Evolutionary conservation across 1,284 basidiomycete genomes (phyloP).

Genomic region (Boletus smithii): DNA sequence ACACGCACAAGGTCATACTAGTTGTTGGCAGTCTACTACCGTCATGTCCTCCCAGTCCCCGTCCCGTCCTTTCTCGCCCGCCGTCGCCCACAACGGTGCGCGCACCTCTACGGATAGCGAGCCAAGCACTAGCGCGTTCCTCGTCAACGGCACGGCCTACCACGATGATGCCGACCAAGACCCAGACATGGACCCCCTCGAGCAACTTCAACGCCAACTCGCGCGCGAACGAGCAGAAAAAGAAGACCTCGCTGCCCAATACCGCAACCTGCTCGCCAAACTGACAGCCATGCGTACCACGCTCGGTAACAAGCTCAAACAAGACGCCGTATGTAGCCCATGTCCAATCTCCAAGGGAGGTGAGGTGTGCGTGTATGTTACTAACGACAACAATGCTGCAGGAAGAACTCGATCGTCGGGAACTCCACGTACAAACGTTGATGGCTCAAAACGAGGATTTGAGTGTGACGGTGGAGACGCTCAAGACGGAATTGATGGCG

Average conservation of each 20-base stretch:
- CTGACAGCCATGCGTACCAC: constrained; percentile 91
- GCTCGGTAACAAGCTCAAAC: constrained; percentile 90
- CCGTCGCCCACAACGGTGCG: constrained; percentile 11
- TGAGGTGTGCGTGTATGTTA: too few species aligned
- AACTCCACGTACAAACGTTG: constrained; percentile 75
- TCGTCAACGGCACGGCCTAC: constrained; percentile 12
- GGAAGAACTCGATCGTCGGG: constrained; percentile 94
- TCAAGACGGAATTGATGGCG: constrained; percentile 73
- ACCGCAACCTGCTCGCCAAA: constrained; percentile 83
- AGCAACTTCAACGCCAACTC: constrained; percentile 56
- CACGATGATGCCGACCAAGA: constrained; percentile 23
- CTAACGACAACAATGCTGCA: constrained; percentile 30
- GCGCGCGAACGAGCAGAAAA: constrained; percentile 73
- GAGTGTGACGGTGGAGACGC: constrained; percentile 62
- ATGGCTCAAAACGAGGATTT: constrained; percentile 75
- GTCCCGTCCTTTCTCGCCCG: constrained; percentile 27
- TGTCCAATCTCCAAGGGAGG: too few species aligned
- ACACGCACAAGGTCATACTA: constrained; percentile 9
- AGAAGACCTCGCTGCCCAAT: constrained; percentile 80
- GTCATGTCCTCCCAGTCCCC: constrained; percentile 19
- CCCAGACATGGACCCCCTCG: constrained; percentile 42
- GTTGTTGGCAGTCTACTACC: neutral
- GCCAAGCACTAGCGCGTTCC: constrained; percentile 10
- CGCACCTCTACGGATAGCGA: constrained; percentile 32
- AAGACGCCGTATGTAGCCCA: constrained; percentile 84